Percentiles rank a stretch among this genome's conserved stretches.
phyloP scores from a whole-genome alignment of 495 filamentous ascomycete species.

The Xylaria curta region DNA sequence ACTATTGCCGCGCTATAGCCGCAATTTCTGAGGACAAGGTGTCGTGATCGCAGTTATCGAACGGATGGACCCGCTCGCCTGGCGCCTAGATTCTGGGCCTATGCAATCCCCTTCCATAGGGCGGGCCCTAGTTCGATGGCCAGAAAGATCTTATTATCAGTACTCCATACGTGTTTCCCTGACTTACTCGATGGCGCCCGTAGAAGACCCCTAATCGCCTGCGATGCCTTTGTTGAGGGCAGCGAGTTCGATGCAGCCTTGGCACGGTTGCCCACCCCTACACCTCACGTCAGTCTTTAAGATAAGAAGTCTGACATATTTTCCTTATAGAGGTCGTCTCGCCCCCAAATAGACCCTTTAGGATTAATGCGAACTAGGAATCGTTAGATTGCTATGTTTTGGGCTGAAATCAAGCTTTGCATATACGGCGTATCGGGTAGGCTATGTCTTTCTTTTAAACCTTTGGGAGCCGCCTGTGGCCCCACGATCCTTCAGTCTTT shows the following conservation, averaged over 20 bases:
- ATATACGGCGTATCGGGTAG: conserved; percentile 1
- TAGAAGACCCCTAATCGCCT: neutral
- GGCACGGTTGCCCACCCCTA: neutral
- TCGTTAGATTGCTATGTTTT: conserved; percentile 11
- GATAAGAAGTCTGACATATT: conserved; percentile 5
- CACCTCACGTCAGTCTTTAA: conserved; percentile 11
- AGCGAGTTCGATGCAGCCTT: too few relatives aligned
- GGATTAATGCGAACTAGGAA: conserved; percentile 5
- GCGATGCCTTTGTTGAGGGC: too few relatives aligned
- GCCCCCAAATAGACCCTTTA: conserved; percentile 9
- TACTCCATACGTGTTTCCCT: neutral
- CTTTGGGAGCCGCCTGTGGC: conserved; percentile 3
- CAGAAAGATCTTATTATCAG: neutral
- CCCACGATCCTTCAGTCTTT: conserved; percentile 13
- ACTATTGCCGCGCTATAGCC: neutral
- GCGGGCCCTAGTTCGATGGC: neutral
- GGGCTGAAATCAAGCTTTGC: conserved; percentile 8
- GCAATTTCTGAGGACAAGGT: too few relatives aligned
- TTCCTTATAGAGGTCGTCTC: neutral
- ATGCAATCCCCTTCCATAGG: conserved; percentile 1
- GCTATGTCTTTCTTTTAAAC: conserved; percentile 9
- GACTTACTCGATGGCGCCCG: neutral
- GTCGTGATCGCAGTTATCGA: too few relatives aligned
- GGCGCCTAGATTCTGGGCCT: neutral
- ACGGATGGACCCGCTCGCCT: too few relatives aligned